Conservation (phyloP, 1,284 basidiomycete species). For the Stygiomarasmius scandens region DNA sequence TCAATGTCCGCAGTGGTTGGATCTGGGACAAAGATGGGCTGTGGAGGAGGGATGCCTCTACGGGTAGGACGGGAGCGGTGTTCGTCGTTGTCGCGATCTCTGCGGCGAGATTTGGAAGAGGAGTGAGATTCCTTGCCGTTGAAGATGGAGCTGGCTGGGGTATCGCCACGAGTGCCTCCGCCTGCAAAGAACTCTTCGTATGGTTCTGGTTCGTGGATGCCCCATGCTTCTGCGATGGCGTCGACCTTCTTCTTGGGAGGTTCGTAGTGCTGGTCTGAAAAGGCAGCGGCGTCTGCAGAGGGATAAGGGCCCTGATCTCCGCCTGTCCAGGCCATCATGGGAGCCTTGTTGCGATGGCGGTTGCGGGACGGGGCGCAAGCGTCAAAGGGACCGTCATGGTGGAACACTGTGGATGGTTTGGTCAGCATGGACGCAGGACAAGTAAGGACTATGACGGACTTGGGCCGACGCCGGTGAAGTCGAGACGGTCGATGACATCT, state of each 20-base stretch:
- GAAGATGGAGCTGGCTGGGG: constrained; percentile 65
- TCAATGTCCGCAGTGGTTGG: constrained; percentile 31
- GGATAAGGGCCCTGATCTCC: constrained; percentile 54
- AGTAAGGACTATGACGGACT: constrained; percentile 53
- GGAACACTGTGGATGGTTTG: constrained; percentile 62
- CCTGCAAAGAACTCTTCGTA: constrained; percentile 85
- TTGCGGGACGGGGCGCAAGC: constrained; percentile 87
- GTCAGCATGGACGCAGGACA: constrained; percentile 11
- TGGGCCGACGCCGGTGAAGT: constrained; percentile 68
- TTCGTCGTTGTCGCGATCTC: constrained; percentile 43
- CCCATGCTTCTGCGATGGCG: constrained; percentile 84
- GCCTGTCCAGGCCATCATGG: constrained; percentile 77
- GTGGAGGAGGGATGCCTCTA: constrained; percentile 71
- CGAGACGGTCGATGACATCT: constrained; percentile 67
- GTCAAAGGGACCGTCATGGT: constrained; percentile 87
- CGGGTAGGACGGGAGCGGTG: constrained; percentile 37
- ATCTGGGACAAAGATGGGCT: constrained; percentile 74
- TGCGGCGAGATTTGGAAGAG: constrained; percentile 29
- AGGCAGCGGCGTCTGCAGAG: constrained; percentile 40
- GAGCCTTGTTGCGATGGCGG: constrained; percentile 73
- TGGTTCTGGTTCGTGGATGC: constrained; percentile 85
- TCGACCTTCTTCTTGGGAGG: constrained; percentile 78
- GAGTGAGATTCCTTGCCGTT: constrained; percentile 55
- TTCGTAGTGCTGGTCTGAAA: constrained; percentile 51
- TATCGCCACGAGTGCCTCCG: constrained; percentile 59